A percentile compares a stretch with the other conserved stretches of the same genome.
Conservation (phyloP, 306 rosid species). For the Rosa multiflora region DNA sequence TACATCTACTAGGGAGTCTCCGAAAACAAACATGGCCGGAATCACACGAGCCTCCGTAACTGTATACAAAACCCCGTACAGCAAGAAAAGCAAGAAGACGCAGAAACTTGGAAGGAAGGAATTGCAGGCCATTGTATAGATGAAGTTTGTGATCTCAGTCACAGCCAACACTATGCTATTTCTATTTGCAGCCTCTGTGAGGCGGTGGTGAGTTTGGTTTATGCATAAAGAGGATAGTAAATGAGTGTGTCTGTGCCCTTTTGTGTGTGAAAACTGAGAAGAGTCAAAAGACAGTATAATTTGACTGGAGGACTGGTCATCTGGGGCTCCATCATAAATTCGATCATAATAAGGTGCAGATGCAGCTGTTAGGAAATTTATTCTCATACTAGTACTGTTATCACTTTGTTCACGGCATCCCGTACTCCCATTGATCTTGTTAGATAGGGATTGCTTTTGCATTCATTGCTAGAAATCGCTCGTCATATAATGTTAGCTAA, state of each 20-base stretch:
- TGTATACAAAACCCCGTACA: background rate
- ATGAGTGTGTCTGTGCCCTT: background rate
- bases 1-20: slow-evolving; percentile 46
- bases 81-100: background rate
- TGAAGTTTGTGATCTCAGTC: background rate
- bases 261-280: background rate
- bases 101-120: background rate
- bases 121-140: slow-evolving; percentile 1
- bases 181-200: background rate
- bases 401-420: background rate
- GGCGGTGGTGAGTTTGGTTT: slow-evolving; percentile 2
- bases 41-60: slow-evolving; percentile 17
- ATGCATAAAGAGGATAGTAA: background rate
- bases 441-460: background rate
- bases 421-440: background rate
- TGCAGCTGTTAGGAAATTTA: background rate
- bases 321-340: background rate
- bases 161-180: background rate
- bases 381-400: background rate
- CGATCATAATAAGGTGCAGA: background rate
- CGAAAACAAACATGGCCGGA: slow-evolving; percentile 41
- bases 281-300: background rate
- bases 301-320: background rate
- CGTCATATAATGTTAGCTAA: no score
- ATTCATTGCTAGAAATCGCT: no score